A percentile compares a stretch with the other conserved stretches of the same genome.
phyloP scores from a whole-genome alignment of 768 basidiomycete genomes.

The Pleurotus pulmonarius region DNA sequence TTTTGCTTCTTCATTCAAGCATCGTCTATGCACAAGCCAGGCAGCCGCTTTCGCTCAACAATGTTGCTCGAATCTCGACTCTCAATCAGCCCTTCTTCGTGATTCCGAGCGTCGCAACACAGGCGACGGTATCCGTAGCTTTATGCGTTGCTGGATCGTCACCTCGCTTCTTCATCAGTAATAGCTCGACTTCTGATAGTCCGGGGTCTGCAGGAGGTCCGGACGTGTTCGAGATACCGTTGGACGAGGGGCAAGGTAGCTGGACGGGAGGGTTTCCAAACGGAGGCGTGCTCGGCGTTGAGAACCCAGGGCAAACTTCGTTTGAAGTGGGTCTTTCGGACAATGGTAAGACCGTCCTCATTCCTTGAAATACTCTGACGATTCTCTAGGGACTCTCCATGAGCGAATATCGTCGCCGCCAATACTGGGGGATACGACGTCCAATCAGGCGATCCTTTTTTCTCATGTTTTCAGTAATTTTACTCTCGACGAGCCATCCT shows the following conservation, averaged over 20 bases:
- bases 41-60: slow-evolving; percentile 31
- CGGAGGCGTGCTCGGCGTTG: slow-evolving; percentile 53
- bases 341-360: slow-evolving; percentile 23
- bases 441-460: slow-evolving; percentile 69
- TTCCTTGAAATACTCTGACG: not conserved
- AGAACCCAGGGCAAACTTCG: slow-evolving; percentile 31
- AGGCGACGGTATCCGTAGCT: slow-evolving; percentile 45
- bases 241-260: slow-evolving; percentile 45
- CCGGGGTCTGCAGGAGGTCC: slow-evolving; percentile 33
- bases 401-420: slow-evolving; percentile 38
- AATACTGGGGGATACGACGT: slow-evolving; percentile 69
- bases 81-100: slow-evolving; percentile 34
- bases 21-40: slow-evolving; percentile 28
- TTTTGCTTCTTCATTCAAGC: slow-evolving; percentile 28
- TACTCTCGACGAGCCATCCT: slow-evolving; percentile 26
- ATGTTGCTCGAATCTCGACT: slow-evolving; percentile 19
- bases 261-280: slow-evolving; percentile 43
- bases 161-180: slow-evolving; percentile 60
- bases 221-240: slow-evolving; percentile 43
- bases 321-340: slow-evolving; percentile 61
- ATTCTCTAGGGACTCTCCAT: slow-evolving; percentile 45
- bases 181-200: slow-evolving; percentile 30
- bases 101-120: slow-evolving; percentile 31
- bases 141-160: slow-evolving; percentile 35
- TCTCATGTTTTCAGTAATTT: slow-evolving; percentile 50